Base-by-base conservation (phyloP, 164 flowering plant genomes). In the Liquidambar formosana region DNA sequence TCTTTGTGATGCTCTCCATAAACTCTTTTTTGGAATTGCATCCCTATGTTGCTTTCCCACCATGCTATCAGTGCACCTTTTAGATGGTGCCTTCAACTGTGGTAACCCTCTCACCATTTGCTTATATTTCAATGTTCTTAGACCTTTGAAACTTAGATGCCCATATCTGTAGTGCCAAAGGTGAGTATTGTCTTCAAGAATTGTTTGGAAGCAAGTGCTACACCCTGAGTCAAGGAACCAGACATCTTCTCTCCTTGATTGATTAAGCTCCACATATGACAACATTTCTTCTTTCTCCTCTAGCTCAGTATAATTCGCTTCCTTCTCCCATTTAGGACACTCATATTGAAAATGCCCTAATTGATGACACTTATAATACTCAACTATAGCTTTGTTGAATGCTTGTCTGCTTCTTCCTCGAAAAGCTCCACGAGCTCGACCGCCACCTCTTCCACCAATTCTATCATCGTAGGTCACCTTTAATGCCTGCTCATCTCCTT, bases 81-180 rank as follows among this genome's bases (percentile, higher is more conserved):
- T 57, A 1, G 66, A 10, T 1, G 67, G 23, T 19, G 25, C 5
- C 3, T 41, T 10, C n/a, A n/a, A n/a, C n/a, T n/a, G n/a, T n/a
- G n/a, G n/a, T n/a, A n/a, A n/a, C n/a, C n/a, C n/a, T n/a, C 4
- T 13, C 45, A 73, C 74, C 73, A 77, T 73, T 1, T 48, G 15
- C 21, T 57, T 65, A 0, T 52, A 10, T 22, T 66, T 27, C 18
- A 75, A 52, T 1, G 22, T 53, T 19, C 16, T 61, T 5, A 71
- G 49, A 14, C 71, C 67, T 1, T 66, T 47, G 13, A 21, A 46
- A 19, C 64, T 67, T 21, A 66, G 23, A 45, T n/a, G n/a, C n/a
- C n/a, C n/a, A n/a, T n/a, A n/a, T n/a, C n/a, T n/a, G n/a, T n/a
- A n/a, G n/a, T n/a, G n/a, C n/a, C n/a, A n/a, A n/a, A n/a, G n/a